Conservation (phyloP, 257 asterid genomes). For the Nicotiana benthamiana region DNA sequence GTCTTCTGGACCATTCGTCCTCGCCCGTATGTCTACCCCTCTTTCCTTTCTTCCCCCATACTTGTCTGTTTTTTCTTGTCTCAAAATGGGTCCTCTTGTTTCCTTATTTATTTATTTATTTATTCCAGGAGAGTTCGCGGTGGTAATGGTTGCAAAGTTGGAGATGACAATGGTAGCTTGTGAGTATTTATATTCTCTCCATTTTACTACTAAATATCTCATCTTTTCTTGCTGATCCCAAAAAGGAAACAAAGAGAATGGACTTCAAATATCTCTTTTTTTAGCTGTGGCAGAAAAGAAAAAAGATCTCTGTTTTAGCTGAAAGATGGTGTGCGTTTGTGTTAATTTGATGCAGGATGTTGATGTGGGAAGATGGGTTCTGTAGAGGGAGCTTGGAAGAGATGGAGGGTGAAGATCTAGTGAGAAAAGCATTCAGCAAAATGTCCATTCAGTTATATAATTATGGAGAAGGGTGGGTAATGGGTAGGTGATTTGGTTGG, state of each 20-base stretch:
- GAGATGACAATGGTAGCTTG: slow-evolving; percentile 99
- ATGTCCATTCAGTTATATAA: slow-evolving; percentile 98
- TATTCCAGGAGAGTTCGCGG: slow-evolving; percentile 84
- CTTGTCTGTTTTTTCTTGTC: background rate
- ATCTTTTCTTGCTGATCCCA: background rate
- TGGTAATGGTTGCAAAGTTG: slow-evolving; percentile 96
- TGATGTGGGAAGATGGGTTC: slow-evolving; percentile 99
- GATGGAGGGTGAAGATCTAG: slow-evolving; percentile 84
- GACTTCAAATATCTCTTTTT: background rate
- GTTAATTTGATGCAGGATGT: slow-evolving; percentile 56
- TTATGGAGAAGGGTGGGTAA: slow-evolving; percentile 99
- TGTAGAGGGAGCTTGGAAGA: slow-evolving; percentile 88
- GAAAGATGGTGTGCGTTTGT: background rate
- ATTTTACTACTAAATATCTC: background rate
- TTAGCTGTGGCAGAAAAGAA: background rate
- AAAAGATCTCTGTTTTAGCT: background rate
- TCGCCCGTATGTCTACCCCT: slow-evolving; percentile 58
- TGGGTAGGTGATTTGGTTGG: slow-evolving; percentile 81
- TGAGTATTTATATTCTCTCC: slow-evolving; percentile 26
- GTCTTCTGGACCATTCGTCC: slow-evolving; percentile 99
- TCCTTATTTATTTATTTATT: slow-evolving; percentile 6
- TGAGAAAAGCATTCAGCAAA: slow-evolving; percentile 97
- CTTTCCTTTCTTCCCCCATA: slow-evolving; percentile 5
- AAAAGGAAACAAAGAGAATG: background rate
- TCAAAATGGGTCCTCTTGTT: slow-evolving; percentile 9